Evolutionary conservation across 805 yeast species (phyloP).

Genomic region (Kazachstania psychrophila): DNA sequence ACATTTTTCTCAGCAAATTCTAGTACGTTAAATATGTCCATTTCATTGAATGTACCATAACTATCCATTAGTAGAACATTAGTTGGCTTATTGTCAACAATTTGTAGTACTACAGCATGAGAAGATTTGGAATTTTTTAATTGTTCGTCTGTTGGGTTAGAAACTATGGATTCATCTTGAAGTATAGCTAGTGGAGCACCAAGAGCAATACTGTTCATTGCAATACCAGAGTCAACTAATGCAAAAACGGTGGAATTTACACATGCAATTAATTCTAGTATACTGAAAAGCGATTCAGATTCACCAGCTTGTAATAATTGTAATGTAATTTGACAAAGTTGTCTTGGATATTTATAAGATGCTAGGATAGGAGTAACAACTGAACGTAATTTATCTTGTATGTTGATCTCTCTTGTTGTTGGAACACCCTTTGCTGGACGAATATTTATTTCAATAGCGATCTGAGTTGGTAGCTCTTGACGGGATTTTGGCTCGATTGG

Average conservation of each 20-base stretch:
- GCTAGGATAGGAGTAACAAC: slow-evolving; percentile 54
- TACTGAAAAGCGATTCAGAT: slow-evolving; percentile 22
- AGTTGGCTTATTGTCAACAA: slow-evolving; percentile 36
- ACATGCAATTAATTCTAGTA: slow-evolving; percentile 54
- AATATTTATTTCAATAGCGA: slow-evolving; percentile 68
- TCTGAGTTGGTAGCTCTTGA: slow-evolving; percentile 74
- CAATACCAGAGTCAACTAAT: slow-evolving; percentile 69
- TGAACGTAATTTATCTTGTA: slow-evolving; percentile 62
- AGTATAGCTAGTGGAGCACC: slow-evolving; percentile 42
- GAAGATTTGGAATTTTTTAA: slow-evolving; percentile 42
- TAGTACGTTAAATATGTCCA: slow-evolving; percentile 44
- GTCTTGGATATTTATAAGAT: slow-evolving; percentile 66
- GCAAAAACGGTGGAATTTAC: slow-evolving; percentile 71
- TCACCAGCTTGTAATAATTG: slow-evolving; percentile 48
- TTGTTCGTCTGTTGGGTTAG: slow-evolving; percentile 40
- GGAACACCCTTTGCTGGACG: slow-evolving; percentile 74
- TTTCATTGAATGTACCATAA: slow-evolving; percentile 56
- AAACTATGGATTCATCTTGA: slow-evolving; percentile 24
- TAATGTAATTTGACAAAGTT: slow-evolving; percentile 58
- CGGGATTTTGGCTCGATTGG: slow-evolving; percentile 79
- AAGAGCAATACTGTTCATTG: slow-evolving; percentile 52
- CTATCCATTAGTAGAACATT: slow-evolving; percentile 64
- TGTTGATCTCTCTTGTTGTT: slow-evolving; percentile 59
- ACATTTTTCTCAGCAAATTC: slow-evolving; percentile 43
- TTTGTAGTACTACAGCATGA: slow-evolving; percentile 56